phyloP scores from a whole-genome alignment of 1,284 basidiomycete species.

The Farysia itapuensis region DNA sequence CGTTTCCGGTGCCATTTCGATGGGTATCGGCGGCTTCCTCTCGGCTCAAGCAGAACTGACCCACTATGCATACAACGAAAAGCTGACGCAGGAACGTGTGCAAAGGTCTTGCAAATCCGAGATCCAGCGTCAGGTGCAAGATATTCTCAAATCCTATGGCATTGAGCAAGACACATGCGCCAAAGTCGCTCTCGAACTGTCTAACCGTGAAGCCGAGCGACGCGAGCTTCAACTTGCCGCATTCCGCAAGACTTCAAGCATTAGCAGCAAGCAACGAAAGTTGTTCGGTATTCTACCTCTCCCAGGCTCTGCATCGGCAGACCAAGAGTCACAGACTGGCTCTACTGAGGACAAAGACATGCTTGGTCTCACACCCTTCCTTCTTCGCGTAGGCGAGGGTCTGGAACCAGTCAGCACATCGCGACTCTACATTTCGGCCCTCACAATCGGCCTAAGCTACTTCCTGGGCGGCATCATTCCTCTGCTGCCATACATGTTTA shows the following conservation, averaged over 20 bases:
- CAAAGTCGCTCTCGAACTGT: conserved; percentile 68
- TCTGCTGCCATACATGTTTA: conserved; percentile 51
- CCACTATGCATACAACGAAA: conserved; percentile 62
- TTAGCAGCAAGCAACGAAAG: conserved; percentile 3
- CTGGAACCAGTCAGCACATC: conserved; percentile 48
- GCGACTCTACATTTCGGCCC: conserved; percentile 43
- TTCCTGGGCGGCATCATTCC: conserved; percentile 51
- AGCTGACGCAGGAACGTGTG: conserved; percentile 70
- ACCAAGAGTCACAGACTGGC: conserved; percentile 4
- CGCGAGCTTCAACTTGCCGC: neutral
- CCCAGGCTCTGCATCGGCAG: conserved; percentile 7
- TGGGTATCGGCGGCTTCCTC: conserved; percentile 97
- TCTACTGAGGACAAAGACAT: conserved; percentile 11
- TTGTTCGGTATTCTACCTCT: conserved; percentile 28
- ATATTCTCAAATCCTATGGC: conserved; percentile 82
- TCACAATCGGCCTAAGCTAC: conserved; percentile 48
- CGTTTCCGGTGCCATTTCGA: conserved; percentile 66
- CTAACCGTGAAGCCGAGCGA: conserved; percentile 15
- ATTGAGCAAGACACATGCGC: conserved; percentile 79
- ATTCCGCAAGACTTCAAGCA: neutral
- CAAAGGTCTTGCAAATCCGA: conserved; percentile 83
- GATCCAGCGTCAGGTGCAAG: conserved; percentile 90
- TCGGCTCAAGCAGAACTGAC: conserved; percentile 94
- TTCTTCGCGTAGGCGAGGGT: conserved; percentile 46
- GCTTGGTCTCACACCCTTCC: conserved; percentile 49